Conservation (phyloP, 2,329 filamentous ascomycete species). For the Talaromyces atroroseus region DNA sequence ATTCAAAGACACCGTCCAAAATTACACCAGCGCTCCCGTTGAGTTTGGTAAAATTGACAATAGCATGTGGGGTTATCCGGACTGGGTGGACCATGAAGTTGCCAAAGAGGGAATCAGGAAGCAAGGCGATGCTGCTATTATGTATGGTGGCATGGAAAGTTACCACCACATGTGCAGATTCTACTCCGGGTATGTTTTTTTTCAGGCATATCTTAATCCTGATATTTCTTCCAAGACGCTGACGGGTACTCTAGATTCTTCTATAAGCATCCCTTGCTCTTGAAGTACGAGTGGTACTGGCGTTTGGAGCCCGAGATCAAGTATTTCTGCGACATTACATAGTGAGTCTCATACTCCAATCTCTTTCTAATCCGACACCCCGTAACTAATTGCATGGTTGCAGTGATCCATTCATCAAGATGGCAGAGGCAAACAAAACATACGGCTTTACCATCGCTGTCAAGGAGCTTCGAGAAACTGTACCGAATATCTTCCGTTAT, state of each 20-base stretch:
- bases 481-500: slow-evolving; percentile 97
- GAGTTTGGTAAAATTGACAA: slow-evolving; percentile 92
- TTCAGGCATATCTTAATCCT: neutral
- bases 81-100: slow-evolving; percentile 91
- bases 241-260: slow-evolving; percentile 61
- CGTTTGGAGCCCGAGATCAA: slow-evolving; percentile 98
- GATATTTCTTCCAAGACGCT: slow-evolving; percentile 14
- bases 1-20: slow-evolving; percentile 81
- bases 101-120: slow-evolving; percentile 94
- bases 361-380: neutral
- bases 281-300: slow-evolving; percentile 99
- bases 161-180: slow-evolving; percentile 99
- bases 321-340: slow-evolving; percentile 99
- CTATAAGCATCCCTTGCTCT: slow-evolving; percentile 89
- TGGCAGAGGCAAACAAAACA: slow-evolving; percentile 92
- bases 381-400: slow-evolving; percentile 17
- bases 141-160: slow-evolving; percentile 98
- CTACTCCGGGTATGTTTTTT: slow-evolving; percentile 72
- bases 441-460: slow-evolving; percentile 99
- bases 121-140: slow-evolving; percentile 94
- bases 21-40: slow-evolving; percentile 80
- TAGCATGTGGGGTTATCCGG: slow-evolving; percentile 92
- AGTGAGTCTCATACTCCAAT: slow-evolving; percentile 53
- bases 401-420: slow-evolving; percentile 90
- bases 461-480: slow-evolving; percentile 94